Conservation (phyloP, 495 filamentous ascomycete genomes). For the Daldinia concentrica region DNA sequence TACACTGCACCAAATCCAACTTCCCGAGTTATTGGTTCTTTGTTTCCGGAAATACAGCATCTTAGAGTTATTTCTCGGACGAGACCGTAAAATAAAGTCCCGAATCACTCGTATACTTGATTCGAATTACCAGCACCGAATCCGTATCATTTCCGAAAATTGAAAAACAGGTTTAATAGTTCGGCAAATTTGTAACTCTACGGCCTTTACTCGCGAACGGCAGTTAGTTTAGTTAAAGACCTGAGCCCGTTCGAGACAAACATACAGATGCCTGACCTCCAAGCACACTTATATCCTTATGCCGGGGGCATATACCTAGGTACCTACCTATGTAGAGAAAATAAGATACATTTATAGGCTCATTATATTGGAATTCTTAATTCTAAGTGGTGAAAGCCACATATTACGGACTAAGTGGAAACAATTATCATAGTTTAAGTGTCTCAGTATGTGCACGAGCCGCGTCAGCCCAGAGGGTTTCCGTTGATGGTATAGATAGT, state of each 20-base stretch:
- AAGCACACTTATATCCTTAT: neutral
- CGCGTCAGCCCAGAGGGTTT: neutral
- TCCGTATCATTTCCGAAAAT: neutral
- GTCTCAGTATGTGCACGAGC: neutral
- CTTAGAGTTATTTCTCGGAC: neutral
- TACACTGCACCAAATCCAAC: neutral
- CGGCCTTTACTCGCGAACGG: neutral
- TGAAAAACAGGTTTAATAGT: neutral
- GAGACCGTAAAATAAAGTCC: neutral
- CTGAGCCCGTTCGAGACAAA: neutral
- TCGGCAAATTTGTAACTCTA: neutral
- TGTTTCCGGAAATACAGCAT: neutral
- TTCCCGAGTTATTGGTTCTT: neutral
- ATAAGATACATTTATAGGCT: neutral
- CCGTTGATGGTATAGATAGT: neutral
- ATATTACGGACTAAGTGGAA: neutral
- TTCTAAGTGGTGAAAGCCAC: neutral
- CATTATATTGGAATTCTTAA: neutral
- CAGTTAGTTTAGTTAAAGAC: neutral
- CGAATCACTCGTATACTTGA: neutral
- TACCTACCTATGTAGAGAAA: neutral
- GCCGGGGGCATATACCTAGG: neutral
- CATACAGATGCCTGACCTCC: neutral
- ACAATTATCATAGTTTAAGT: neutral
- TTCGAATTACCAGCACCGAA: neutral